Evolutionary conservation across 2,329 filamentous ascomycete genomes (phyloP), one percentile per base, ranked within the genome.

Genomic region (Aspergillus clavatus): DNA sequence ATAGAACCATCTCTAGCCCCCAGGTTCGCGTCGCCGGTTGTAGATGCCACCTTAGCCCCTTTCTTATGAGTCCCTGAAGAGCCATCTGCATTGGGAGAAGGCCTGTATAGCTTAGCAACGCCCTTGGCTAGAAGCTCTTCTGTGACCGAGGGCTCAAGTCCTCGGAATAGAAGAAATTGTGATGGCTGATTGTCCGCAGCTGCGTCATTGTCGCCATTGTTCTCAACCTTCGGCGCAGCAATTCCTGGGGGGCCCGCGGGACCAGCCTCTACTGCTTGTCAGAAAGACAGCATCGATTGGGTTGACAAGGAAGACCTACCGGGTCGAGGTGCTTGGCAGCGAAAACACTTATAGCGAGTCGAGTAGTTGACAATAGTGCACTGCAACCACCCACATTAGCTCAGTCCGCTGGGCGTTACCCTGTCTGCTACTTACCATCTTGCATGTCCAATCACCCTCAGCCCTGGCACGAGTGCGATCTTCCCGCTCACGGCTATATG

Each of bases 1-100:
- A 94, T 70, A n/a, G 86, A 88, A 16, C 83, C 82, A 24, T 84
- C 81, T 45, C 78, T 80, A 3, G 88, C 87, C 29, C 87, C 87
- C 1, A 83, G 73, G 10, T 84, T 83, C 16, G 77, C 74, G 28
- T 80, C 72, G 12, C 76, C 74, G 8, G 76, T 78, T 4, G 78
- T 80, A 3, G 77, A 80, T 11, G 73, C 69, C 3, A 79, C 72
- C 49, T 79, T 79, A 11, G 69, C 63, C 11, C 65, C 68, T 42
- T 72, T 73, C 47, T 69, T 72, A 24, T 73, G 70, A 38, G 68
- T 70, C 21, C 50, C 48, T 53, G 56, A 67, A 51, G 54, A 70
- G 12, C 21, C 53, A 8, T 68, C 62, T 3, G 50, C 52, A 69
- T 55, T 71, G 7, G 63, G 51, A 11, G 63, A 57, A 0, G 76